Conservation (phyloP, 805 yeast species). For the Blastobotrys robertii region DNA sequence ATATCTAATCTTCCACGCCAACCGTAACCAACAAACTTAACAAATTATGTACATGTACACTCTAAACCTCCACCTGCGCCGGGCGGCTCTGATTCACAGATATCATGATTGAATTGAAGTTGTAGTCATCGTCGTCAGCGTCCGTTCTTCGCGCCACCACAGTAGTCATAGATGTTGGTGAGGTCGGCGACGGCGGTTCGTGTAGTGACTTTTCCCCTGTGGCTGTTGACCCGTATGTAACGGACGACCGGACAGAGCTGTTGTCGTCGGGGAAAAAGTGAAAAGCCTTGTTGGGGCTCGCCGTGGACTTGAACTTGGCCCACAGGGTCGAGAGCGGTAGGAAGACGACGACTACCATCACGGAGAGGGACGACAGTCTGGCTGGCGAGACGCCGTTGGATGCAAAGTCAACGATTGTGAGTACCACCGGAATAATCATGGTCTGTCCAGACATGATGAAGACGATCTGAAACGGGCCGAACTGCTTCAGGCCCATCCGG, state of each 20-base stretch:
- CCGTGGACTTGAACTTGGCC: constrained; percentile 39
- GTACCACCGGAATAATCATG: constrained; percentile 63
- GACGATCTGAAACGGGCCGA: constrained; percentile 71
- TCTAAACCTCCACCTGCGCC: too few species aligned
- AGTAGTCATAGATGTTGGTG: not conserved
- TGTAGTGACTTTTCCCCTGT: too few species aligned
- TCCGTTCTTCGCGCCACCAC: not conserved
- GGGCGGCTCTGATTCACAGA: too few species aligned
- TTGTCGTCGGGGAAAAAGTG: too few species aligned
- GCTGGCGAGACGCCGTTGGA: constrained; percentile 35
- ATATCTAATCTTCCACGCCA: too few species aligned
- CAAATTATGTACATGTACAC: too few species aligned
- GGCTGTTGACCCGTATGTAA: too few species aligned
- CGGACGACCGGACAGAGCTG: too few species aligned
- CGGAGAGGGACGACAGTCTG: constrained; percentile 31
- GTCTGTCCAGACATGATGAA: constrained; percentile 77
- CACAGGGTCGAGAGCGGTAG: constrained; percentile 81
- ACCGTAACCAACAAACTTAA: too few species aligned
- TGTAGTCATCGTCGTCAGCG: not conserved
- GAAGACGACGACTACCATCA: constrained; percentile 56
- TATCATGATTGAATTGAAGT: not conserved
- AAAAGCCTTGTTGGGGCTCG: not conserved
- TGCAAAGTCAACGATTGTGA: constrained; percentile 50
- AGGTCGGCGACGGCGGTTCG: not conserved
- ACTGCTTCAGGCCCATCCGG: constrained; percentile 68